Percentiles rank a stretch among this genome's conserved stretches.
Evolutionary conservation across 257 asterid genomes (phyloP).

Genomic region (Lavandula angustifolia): DNA sequence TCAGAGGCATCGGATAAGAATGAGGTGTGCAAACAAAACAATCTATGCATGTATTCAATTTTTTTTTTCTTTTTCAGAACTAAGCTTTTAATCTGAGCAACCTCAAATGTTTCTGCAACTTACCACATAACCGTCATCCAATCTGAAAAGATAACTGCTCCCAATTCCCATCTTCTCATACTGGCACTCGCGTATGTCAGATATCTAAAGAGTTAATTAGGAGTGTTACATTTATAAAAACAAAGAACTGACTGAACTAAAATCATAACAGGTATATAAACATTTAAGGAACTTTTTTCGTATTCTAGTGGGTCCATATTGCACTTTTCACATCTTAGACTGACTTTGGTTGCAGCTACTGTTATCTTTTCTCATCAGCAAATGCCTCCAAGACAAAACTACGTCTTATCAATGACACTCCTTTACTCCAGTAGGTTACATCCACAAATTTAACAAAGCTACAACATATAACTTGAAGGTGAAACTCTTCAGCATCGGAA

Average conservation of each 20-base stretch:
- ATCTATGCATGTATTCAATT: background rate
- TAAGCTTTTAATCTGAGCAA: constrained; percentile 15
- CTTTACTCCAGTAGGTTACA: constrained; percentile 11
- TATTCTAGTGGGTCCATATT: background rate
- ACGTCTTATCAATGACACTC: constrained; percentile 14
- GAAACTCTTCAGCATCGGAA: constrained; percentile 1
- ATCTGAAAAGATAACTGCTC: constrained; percentile 97
- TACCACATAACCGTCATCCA: constrained; percentile 99
- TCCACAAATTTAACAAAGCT: background rate
- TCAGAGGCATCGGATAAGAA: background rate
- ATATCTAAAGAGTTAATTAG: constrained; percentile 51
- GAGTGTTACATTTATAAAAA: constrained; percentile 7
- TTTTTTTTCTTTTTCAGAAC: background rate
- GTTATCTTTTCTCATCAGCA: constrained; percentile 18
- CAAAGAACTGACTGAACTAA: constrained; percentile 11
- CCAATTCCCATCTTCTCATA: constrained; percentile 98
- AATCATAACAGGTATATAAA: constrained; percentile 6
- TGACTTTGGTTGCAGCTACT: constrained; percentile 6
- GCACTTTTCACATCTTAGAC: constrained; percentile 8
- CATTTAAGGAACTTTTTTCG: background rate
- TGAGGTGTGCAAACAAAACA: background rate
- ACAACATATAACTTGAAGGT: constrained; percentile 14
- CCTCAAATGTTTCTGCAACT: constrained; percentile 33
- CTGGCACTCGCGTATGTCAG: constrained; percentile 87
- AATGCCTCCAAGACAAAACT: constrained; percentile 11